Percentiles rank a stretch among this genome's conserved stretches.
These are phyloP conservation scores for Paramecium bursaria DNA, from an alignment of 73 alveolate species.

Conservation along the genomic window DNA sequence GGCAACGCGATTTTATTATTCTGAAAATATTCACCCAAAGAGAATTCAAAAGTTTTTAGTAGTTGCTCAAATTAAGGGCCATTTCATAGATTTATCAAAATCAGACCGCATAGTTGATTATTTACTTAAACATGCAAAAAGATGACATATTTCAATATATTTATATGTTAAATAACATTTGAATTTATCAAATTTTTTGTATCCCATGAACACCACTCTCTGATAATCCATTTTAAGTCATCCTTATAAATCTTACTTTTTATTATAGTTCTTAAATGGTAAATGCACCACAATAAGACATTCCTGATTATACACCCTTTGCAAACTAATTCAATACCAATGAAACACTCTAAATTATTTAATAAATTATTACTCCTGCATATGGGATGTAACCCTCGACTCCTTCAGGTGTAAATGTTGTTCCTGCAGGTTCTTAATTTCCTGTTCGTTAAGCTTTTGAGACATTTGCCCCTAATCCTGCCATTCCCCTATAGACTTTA, in stretches of 20 bases:
- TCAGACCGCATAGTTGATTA: too few relatives aligned
- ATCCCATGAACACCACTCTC: constrained; percentile 73
- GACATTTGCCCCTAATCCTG: constrained; percentile 73
- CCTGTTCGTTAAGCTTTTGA: constrained; percentile 71
- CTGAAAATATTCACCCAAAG: constrained; percentile 1
- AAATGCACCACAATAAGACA: constrained; percentile 72
- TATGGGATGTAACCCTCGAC: constrained; percentile 74
- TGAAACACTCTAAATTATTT: background rate
- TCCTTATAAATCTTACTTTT: constrained; percentile 60
- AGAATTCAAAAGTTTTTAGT: constrained; percentile 15
- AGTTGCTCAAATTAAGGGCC: constrained; percentile 61
- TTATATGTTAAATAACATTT: too few relatives aligned
- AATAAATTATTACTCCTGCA: constrained; percentile 59
- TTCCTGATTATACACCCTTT: constrained; percentile 70
- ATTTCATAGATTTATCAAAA: constrained; percentile 47
- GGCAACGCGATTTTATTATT: constrained; percentile 58
- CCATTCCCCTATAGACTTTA: constrained; percentile 75
- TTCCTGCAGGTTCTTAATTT: constrained; percentile 64
- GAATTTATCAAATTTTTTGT: constrained; percentile 9
- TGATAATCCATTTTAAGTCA: constrained; percentile 58
- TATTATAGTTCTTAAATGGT: constrained; percentile 56
- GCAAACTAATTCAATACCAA: constrained; percentile 55
- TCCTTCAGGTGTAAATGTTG: constrained; percentile 72
- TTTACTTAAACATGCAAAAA: too few relatives aligned
- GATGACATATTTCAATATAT: too few relatives aligned